phyloP scores from a whole-genome alignment of 331 rosid genomes.

The Quercus phellos region DNA sequence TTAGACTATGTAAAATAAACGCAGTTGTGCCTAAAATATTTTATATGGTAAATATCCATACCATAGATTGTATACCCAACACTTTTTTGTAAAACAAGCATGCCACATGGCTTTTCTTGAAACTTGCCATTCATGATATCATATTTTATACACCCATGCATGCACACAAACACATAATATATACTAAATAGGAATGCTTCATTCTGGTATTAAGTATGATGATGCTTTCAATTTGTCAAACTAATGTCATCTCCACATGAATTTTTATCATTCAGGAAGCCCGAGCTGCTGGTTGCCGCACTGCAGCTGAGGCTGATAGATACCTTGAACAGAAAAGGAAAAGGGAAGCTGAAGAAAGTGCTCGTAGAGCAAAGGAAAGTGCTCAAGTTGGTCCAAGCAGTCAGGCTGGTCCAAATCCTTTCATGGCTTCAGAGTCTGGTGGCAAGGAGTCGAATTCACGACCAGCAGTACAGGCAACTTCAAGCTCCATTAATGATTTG shows the following conservation, averaged over 20 bases:
- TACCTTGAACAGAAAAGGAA: constrained; percentile 58
- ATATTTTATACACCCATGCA: neutral
- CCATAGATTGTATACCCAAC: neutral
- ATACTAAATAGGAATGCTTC: neutral
- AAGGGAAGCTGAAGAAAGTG: constrained; percentile 66
- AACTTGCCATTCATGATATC: neutral
- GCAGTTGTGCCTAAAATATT: neutral
- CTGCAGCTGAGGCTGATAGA: constrained; percentile 60
- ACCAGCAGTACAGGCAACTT: constrained; percentile 55
- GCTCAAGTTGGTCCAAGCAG: constrained; percentile 58
- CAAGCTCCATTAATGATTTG: constrained; percentile 54
- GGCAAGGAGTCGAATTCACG: constrained; percentile 57
- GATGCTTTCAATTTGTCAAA: neutral
- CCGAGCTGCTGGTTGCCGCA: constrained; percentile 72
- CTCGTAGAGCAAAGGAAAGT: constrained; percentile 52
- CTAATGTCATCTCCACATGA: neutral
- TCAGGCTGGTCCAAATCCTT: constrained; percentile 61
- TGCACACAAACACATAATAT: neutral
- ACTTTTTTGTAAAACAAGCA: neutral
- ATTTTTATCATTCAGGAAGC: constrained; percentile 56
- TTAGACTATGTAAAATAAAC: neutral
- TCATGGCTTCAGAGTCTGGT: constrained; percentile 52
- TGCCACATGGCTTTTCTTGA: neutral
- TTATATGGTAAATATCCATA: neutral
- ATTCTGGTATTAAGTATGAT: neutral